A percentile compares a stretch with the other conserved stretches of the same genome.
These are phyloP conservation scores for Trametes hirsuta DNA, from an alignment of 1,284 basidiomycete genomes.

Conservation along the genomic window DNA sequence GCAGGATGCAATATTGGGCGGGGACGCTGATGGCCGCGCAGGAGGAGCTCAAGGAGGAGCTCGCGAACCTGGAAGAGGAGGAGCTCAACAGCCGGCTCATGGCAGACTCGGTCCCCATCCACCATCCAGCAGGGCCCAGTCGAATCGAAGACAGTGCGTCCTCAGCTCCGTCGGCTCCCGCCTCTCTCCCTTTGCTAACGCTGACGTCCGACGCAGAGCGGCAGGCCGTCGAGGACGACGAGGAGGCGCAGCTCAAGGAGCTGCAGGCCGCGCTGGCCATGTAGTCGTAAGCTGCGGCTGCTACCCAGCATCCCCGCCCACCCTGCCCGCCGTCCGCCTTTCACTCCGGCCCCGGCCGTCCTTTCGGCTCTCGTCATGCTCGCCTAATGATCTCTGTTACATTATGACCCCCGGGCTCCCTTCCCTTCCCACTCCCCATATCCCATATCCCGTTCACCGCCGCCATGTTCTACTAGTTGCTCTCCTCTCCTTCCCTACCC, in stretches of 20 bases:
- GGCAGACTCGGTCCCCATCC: constrained; percentile 90
- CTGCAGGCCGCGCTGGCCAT: constrained; percentile 92
- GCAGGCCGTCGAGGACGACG: constrained; percentile 85
- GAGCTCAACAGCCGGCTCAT: constrained; percentile 87
- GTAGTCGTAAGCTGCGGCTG: constrained; percentile 43
- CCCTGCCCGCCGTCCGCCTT: constrained; percentile 8
- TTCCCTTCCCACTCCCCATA: constrained; percentile 8
- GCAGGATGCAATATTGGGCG: constrained; percentile 15
- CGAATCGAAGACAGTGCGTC: constrained; percentile 60
- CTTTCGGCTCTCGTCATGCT: constrained; percentile 12
- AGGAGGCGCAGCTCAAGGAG: constrained; percentile 90
- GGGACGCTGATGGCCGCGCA: constrained; percentile 37
- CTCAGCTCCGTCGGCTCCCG: constrained; percentile 1
- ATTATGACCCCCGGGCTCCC: constrained; percentile 23
- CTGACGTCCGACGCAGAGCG: constrained; percentile 34
- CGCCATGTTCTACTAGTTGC: constrained; percentile 32
- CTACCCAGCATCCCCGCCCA: constrained; percentile 1
- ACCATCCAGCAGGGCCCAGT: constrained; percentile 72
- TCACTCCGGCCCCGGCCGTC: constrained; percentile 1
- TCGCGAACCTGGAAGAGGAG: constrained; percentile 92
- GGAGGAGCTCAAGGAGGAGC: constrained; percentile 84
- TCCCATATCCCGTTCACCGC: neutral
- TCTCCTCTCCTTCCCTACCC: constrained; percentile 13
- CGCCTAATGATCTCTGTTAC: constrained; percentile 31
- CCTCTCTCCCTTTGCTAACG: neutral